Conservation (phyloP, 176 grass and related monocot genomes). For the Dactylis glomerata region DNA sequence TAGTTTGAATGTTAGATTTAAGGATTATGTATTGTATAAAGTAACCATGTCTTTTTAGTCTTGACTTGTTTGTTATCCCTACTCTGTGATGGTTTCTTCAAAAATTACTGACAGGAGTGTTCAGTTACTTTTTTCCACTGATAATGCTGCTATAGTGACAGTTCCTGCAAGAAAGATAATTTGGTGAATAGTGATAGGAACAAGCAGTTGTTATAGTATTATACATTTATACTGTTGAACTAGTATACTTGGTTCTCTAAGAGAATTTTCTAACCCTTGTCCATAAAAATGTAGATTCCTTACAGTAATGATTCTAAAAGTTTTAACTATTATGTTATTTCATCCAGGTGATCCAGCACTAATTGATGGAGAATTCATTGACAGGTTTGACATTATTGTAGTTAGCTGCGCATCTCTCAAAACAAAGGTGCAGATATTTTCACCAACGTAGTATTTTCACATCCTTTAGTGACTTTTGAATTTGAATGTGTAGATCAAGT, state of each 20-base stretch:
- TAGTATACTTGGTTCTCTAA: background rate
- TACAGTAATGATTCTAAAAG: background rate
- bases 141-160: background rate
- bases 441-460: constrained; percentile 13
- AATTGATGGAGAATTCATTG: constrained; percentile 70
- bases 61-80: background rate
- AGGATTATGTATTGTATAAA: background rate
- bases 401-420: constrained; percentile 62
- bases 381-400: constrained; percentile 89
- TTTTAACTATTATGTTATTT: constrained; percentile 28
- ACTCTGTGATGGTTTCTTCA: background rate
- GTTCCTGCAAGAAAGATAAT: background rate
- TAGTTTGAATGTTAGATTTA: background rate
- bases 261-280: background rate
- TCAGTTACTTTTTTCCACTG: background rate
- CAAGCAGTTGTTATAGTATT: background rate
- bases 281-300: background rate
- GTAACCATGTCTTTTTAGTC: background rate
- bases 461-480: background rate
- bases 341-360: constrained; percentile 70
- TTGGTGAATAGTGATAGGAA: background rate
- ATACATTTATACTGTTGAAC: background rate
- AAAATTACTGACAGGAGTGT: background rate
- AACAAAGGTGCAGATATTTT: constrained; percentile 64
- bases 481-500: background rate